A percentile compares a stretch with the other conserved stretches of the same genome.
Evolutionary conservation across 2,329 filamentous ascomycete genomes (phyloP).

Genomic region (Ophiostoma montium): DNA sequence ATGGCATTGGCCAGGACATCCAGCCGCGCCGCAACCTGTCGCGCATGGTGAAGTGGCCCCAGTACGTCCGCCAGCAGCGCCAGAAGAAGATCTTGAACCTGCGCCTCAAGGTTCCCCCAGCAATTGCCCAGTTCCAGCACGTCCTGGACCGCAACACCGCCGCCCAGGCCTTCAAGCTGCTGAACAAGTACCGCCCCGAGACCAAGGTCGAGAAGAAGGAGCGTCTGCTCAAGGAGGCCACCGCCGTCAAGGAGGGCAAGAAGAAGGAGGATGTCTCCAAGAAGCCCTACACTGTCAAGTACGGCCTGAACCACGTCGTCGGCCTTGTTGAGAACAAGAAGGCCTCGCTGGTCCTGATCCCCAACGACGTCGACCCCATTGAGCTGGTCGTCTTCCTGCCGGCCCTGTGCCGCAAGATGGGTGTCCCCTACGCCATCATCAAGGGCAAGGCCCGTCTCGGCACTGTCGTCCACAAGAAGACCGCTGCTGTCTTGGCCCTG

Average conservation of each 20-base stretch:
- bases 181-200: conserved; percentile 99
- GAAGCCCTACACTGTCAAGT: conserved; percentile 99
- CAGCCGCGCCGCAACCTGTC: conserved; percentile 91
- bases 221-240: conserved; percentile 94
- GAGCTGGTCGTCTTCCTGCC: conserved; percentile 99
- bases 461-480: conserved; percentile 99
- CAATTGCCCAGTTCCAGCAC: conserved; percentile 95
- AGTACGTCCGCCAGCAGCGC: conserved; percentile 97
- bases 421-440: conserved; percentile 95
- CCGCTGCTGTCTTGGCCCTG: conserved; percentile 85
- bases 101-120: conserved; percentile 95
- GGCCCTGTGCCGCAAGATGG: conserved; percentile 99
- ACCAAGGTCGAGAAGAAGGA: conserved; percentile 99
- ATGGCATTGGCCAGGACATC: conserved; percentile 96
- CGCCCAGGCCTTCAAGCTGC: conserved; percentile 94
- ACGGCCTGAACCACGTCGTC: conserved; percentile 98
- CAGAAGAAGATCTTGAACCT: conserved; percentile 91
- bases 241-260: conserved; percentile 95
- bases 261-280: conserved; percentile 99
- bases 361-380: conserved; percentile 99
- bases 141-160: conserved; percentile 95
- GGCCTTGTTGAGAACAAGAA: conserved; percentile 99
- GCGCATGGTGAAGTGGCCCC: conserved; percentile 99
- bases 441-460: conserved; percentile 99
- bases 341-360: conserved; percentile 92